Base-by-base conservation (phyloP, 1,139 yeast species). In the Entelexis paramagnoliae region DNA sequence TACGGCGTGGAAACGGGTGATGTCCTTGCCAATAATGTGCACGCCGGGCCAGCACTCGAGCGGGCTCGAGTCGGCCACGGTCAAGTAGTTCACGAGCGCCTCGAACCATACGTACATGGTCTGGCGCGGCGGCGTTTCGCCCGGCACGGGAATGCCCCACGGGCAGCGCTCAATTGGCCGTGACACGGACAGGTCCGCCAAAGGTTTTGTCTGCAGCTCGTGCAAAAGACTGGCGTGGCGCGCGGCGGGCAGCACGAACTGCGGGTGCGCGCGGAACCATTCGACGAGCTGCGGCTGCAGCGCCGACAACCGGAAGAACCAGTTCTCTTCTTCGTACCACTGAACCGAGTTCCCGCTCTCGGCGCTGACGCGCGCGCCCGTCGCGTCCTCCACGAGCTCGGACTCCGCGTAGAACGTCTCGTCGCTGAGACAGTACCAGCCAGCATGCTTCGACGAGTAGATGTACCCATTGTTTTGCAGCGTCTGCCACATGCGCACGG, bases 61-160 rank as follows among this genome's bases (percentile, higher is more conserved):
- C 9, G 53, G 26, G 24, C 51, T 54, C 13, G 56, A 51, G 13
- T 48, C 39, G 4, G 81, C 72, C 0, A 87, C 78, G 0, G 96
- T 85, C 10, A 88, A 54, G 64, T 91, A 91, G 64, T 88, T 91
- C 46, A 85, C 74, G 51, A 91, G 73, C 0, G 99, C 99, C 68
- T 91, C 99, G 56, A 91, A 83, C 99, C 99, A 91, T 10, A 91
- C 99, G 62, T 91, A 91, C 54, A 91, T 81, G 50, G 77, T 81
- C 63, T 91, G 97, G 0, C 79, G 61, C 0, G 75, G 70, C 10
- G 41, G 29, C 61, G 5, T 26, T 10, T 91, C 97, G 34, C 73
- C 72, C 0, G 98, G 98, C 0, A 91, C 97, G 1, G 78, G 78
- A 29, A 91, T 83, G 0, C 96, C 96, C 99, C 99, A 91, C 32